Conservation (phyloP, 129 eudicot genomes). For the Chrysanthemum makinoi region DNA sequence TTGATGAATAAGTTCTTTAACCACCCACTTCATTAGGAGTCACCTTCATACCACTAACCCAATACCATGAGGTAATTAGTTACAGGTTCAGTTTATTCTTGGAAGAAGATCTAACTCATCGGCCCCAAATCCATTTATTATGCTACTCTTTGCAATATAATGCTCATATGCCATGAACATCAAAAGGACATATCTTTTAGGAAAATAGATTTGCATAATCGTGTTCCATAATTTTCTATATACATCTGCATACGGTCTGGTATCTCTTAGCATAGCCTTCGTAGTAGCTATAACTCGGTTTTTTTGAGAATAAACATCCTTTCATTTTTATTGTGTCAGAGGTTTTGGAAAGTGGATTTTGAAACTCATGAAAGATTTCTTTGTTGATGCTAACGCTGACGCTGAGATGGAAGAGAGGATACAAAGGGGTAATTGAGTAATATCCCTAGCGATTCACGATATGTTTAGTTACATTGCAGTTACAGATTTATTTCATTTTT, state of each 20-base stretch:
- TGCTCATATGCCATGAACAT: too few relatives aligned
- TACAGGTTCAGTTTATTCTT: too few relatives aligned
- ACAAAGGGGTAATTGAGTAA: constrained; percentile 59
- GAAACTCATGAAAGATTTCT: constrained; percentile 74
- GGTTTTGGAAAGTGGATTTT: constrained; percentile 92
- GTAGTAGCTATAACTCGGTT: neutral
- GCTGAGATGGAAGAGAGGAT: constrained; percentile 49
- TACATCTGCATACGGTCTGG: neutral
- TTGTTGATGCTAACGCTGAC: constrained; percentile 47
- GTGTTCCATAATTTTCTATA: too few relatives aligned
- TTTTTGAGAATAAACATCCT: neutral
- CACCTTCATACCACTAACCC: neutral
- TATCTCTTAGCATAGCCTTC: too few relatives aligned
- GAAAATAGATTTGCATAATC: too few relatives aligned
- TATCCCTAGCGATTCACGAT: neutral
- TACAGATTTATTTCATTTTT: neutral
- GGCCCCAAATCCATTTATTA: too few relatives aligned
- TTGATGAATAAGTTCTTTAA: too few relatives aligned
- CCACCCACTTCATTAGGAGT: too few relatives aligned
- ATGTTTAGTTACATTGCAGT: constrained; percentile 20
- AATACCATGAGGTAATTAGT: neutral
- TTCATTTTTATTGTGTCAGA: constrained; percentile 36
- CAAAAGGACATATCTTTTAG: too few relatives aligned
- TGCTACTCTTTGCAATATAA: too few relatives aligned
- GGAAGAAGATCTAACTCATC: too few relatives aligned